phyloP scores from a whole-genome alignment of 495 filamentous ascomycete genomes.

The Penicillium goetzii region DNA sequence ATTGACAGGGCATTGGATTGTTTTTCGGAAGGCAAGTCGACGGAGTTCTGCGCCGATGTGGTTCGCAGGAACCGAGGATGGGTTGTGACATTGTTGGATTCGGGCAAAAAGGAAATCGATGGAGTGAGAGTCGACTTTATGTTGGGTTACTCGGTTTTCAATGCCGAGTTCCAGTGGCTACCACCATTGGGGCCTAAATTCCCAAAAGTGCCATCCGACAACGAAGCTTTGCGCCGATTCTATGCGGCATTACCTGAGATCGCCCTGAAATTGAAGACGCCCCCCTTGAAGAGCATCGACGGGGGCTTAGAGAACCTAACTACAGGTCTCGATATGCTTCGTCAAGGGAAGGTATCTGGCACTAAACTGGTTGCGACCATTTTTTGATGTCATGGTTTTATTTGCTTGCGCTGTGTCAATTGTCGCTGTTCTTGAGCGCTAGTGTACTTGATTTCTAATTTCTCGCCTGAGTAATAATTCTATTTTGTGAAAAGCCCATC shows the following conservation, averaged over 20 bases:
- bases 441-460: neutral
- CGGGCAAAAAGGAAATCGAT: slow-evolving; percentile 14
- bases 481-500: neutral
- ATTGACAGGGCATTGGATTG: slow-evolving; percentile 28
- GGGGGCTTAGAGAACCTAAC: slow-evolving; percentile 17
- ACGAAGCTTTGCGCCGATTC: slow-evolving; percentile 19
- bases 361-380: slow-evolving; percentile 20
- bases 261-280: slow-evolving; percentile 14
- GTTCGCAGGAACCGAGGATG: slow-evolving; percentile 16
- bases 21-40: slow-evolving; percentile 29
- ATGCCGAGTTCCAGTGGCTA: slow-evolving; percentile 23
- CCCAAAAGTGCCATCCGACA: slow-evolving; percentile 15
- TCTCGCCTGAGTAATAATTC: neutral
- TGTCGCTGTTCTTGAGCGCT: neutral
- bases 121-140: slow-evolving; percentile 22
- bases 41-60: slow-evolving; percentile 25
- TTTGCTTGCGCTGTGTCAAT: neutral
- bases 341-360: slow-evolving; percentile 21
- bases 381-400: neutral
- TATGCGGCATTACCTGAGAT: slow-evolving; percentile 17
- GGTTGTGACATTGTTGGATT: slow-evolving; percentile 26
- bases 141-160: slow-evolving; percentile 26
- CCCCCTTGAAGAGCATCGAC: slow-evolving; percentile 17
- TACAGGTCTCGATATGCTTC: slow-evolving; percentile 22
- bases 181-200: slow-evolving; percentile 30